A percentile compares a stretch with the other conserved stretches of the same genome.
Evolutionary conservation across 495 filamentous ascomycete species (phyloP).

Genomic region (Penicillium coprophilum): DNA sequence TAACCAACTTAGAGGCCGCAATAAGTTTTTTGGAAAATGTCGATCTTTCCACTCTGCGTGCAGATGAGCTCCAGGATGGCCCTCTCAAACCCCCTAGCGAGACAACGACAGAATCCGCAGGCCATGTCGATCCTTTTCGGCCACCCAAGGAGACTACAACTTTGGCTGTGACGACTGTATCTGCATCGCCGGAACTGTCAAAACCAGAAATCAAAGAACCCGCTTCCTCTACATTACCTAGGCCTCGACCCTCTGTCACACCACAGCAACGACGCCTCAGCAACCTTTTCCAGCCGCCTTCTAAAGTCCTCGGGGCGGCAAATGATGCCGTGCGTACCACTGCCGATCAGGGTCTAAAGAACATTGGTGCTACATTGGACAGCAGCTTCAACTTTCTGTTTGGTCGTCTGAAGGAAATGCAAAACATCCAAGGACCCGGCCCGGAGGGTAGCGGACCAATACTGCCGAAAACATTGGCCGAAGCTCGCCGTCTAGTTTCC

Average conservation of each 20-base stretch:
- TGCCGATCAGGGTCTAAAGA: slow-evolving; percentile 88
- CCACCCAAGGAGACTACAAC: slow-evolving; percentile 28
- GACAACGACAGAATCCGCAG: slow-evolving; percentile 52
- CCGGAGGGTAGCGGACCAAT: slow-evolving; percentile 42
- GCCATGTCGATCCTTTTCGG: slow-evolving; percentile 34
- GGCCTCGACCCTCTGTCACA: slow-evolving; percentile 40
- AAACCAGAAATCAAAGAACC: slow-evolving; percentile 37
- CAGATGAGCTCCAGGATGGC: slow-evolving; percentile 69
- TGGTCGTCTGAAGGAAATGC: slow-evolving; percentile 75
- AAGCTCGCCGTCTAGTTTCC: slow-evolving; percentile 82
- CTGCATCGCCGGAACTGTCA: slow-evolving; percentile 35
- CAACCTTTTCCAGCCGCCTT: slow-evolving; percentile 78
- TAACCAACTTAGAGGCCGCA: slow-evolving; percentile 93
- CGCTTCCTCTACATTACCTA: slow-evolving; percentile 42
- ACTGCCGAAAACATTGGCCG: slow-evolving; percentile 86
- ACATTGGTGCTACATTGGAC: slow-evolving; percentile 81
- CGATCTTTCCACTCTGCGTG: slow-evolving; percentile 84
- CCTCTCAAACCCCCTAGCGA: slow-evolving; percentile 55
- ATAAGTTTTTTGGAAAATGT: slow-evolving; percentile 98
- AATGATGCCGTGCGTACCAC: slow-evolving; percentile 80
- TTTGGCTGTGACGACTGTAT: slow-evolving; percentile 38
- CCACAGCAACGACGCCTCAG: slow-evolving; percentile 67
- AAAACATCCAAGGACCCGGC: slow-evolving; percentile 43
- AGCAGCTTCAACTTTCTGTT: slow-evolving; percentile 93
- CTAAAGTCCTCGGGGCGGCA: slow-evolving; percentile 75